A percentile compares a stretch with the other conserved stretches of the same genome.
Conservation (phyloP, 2,329 filamentous ascomycete species). For the Aspergillus texensis region DNA sequence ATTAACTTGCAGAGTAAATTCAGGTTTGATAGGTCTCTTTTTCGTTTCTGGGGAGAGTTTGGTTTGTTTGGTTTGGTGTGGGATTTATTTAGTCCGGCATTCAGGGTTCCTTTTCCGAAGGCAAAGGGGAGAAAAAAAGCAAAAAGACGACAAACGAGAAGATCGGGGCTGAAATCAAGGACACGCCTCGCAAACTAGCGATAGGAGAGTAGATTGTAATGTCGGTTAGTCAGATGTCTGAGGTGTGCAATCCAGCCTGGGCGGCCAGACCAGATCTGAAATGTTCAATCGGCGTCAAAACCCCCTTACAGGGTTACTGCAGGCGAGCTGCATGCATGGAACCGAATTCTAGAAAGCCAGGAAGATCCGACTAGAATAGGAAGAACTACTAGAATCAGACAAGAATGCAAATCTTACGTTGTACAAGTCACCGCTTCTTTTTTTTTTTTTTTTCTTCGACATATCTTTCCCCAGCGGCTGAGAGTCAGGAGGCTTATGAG, state of each 20-base stretch:
- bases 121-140: background rate
- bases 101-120: background rate
- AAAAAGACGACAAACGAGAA: background rate
- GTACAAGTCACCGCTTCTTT: background rate
- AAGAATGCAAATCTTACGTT: background rate
- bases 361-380: background rate
- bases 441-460: background rate
- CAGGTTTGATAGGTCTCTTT: background rate
- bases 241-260: background rate
- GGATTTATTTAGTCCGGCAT: background rate
- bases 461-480: background rate
- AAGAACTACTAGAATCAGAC: background rate
- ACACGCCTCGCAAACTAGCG: background rate
- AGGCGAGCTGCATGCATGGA: conserved; percentile 3
- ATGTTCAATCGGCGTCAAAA: background rate
- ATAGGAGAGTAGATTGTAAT: background rate
- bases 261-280: background rate
- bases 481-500: background rate
- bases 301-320: conserved; percentile 6
- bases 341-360: conserved; percentile 5
- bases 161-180: background rate
- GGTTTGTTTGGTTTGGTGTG: background rate
- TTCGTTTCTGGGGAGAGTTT: background rate
- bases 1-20: background rate
- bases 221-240: background rate